phyloP scores from a whole-genome alignment of 768 basidiomycete species.

The Tylopilus sp. region DNA sequence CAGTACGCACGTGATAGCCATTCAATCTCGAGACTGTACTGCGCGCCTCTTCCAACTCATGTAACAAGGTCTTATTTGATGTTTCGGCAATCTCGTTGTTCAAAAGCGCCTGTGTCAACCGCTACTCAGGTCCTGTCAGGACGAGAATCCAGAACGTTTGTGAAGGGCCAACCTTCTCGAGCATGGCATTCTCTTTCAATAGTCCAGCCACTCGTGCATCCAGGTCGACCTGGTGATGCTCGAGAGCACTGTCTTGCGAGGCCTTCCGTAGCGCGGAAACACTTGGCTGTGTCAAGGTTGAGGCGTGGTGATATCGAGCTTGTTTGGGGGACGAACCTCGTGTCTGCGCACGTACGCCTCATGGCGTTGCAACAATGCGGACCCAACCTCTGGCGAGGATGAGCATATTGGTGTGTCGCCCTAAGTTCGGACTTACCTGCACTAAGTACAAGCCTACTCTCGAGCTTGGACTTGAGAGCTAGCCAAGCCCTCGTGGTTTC shows the following conservation, averaged over 20 bases:
- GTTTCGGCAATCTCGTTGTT: conserved; percentile 81
- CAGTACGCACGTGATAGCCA: conserved; percentile 63
- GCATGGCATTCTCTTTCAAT: conserved; percentile 54
- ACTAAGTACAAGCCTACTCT: conserved; percentile 75
- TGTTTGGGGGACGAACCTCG: conserved; percentile 44
- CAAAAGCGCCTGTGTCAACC: conserved; percentile 72
- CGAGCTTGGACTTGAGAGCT: conserved; percentile 63
- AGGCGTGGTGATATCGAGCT: conserved; percentile 8
- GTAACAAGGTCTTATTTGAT: conserved; percentile 68
- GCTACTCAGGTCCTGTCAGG: conserved; percentile 39
- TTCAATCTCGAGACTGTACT: conserved; percentile 63
- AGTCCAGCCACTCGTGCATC: conserved; percentile 35
- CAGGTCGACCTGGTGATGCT: conserved; percentile 20
- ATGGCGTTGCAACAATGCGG: conserved; percentile 81
- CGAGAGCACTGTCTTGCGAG: conserved; percentile 11
- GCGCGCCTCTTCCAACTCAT: conserved; percentile 74
- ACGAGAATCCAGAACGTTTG: background rate
- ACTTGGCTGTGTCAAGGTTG: conserved; percentile 15
- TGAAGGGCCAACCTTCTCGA: conserved; percentile 41
- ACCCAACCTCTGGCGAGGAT: conserved; percentile 69
- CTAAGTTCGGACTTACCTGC: conserved; percentile 58
- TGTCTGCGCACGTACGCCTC: conserved; percentile 79
- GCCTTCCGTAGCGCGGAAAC: conserved; percentile 12
- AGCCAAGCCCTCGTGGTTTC: conserved; percentile 63
- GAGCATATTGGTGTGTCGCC: background rate